Evolutionary conservation across 2,329 filamentous ascomycete genomes (phyloP).

Genomic region (Aspergillus pseudoviridinutans): DNA sequence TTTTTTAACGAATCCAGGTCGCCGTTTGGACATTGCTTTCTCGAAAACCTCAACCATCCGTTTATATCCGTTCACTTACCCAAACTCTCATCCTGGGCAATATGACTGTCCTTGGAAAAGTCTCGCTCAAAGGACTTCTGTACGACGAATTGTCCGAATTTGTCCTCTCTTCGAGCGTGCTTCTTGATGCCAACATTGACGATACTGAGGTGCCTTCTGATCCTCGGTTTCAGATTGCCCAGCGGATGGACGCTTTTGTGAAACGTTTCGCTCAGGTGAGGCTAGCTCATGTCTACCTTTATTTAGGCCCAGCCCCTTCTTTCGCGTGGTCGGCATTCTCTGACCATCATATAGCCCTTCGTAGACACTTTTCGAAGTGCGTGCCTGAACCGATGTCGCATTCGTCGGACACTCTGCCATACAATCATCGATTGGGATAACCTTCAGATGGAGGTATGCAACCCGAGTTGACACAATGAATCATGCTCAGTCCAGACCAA

Average conservation of each 20-base stretch:
- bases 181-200: slow-evolving; percentile 72
- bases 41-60: slow-evolving; percentile 74
- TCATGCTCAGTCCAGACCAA: neutral
- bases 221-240: slow-evolving; percentile 67
- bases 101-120: slow-evolving; percentile 63
- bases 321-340: neutral
- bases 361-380: slow-evolving; percentile 78
- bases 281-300: neutral
- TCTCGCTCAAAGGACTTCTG: slow-evolving; percentile 69
- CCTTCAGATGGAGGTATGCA: slow-evolving; percentile 68
- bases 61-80: slow-evolving; percentile 77
- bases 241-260: slow-evolving; percentile 67
- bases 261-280: slow-evolving; percentile 49
- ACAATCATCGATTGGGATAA: slow-evolving; percentile 77
- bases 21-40: slow-evolving; percentile 72
- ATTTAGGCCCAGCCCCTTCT: neutral
- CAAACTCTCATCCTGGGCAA: slow-evolving; percentile 72
- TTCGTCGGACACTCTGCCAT: slow-evolving; percentile 85
- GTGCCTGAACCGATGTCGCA: slow-evolving; percentile 85
- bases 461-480: neutral
- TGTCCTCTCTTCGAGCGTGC: slow-evolving; percentile 65
- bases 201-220: slow-evolving; percentile 70
- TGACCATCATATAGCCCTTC: slow-evolving; percentile 58
- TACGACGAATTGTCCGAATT: slow-evolving; percentile 77
- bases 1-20: slow-evolving; percentile 46